Base-by-base conservation (phyloP, 345 rosid genomes). In the Kernera saxatilis region DNA sequence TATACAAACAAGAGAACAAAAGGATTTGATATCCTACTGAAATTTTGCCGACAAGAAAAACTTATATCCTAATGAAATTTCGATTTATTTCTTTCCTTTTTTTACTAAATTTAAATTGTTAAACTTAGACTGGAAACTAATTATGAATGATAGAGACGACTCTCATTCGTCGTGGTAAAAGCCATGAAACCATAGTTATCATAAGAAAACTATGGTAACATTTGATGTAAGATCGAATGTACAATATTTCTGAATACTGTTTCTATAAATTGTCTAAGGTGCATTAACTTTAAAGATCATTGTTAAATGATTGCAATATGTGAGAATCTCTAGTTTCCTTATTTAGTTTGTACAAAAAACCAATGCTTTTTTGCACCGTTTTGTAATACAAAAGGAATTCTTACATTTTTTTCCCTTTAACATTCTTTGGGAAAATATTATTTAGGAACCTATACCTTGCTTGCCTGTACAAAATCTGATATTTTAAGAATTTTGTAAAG, bases 241-340 rank as follows among this genome's bases (percentile, higher is more conserved):
- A 50, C 30, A 19, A 27, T 29, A 29, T 29, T 10, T 46, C 10
- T 32, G 10, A 17, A 37, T 21, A 23, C 17, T n/a, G 62, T 62
- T 71, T 29, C 26, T 56, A 44, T 7, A 57, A 56, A n/a, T 41
- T 41, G 41, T 45, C 35, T 32, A 43, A 44, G n/a, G 3, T 27
- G 6, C 37, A 62, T 22, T 62, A 40, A 32, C 33, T 15, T 29
- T 17, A 12, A 0, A 60, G 52, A 43, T 23, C 49, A 54, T 64
- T 13, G 2, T 35, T 63, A 64, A 49, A 66, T 58, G 72, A 49
- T 66, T 66, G 60, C 0, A 27, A 58, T 45, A 39, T 65, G 60
- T 74, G 37, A 21, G 54, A 67, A 74, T 74, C 54, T 50, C 23
- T 51, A 40, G 63, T 67, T 74, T 40, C 69, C 68, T 74, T 67